Evolutionary conservation across 108 stramenopile species (phyloP).

Genomic region (Cyclotella cryptica): DNA sequence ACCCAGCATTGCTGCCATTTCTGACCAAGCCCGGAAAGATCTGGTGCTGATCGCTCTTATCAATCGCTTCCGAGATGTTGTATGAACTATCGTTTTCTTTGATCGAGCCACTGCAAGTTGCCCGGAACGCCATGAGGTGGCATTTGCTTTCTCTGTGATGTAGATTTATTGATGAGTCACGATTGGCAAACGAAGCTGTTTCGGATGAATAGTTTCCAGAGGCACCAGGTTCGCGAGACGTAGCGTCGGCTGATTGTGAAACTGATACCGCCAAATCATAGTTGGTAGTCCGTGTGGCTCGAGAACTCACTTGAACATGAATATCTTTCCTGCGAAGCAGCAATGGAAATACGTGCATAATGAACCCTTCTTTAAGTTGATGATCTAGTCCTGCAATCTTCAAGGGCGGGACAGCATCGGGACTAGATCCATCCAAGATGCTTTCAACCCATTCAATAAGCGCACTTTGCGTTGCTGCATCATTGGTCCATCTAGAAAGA

Average conservation of each 20-base stretch:
- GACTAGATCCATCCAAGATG: constrained; percentile 64
- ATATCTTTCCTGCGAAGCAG: constrained; percentile 80
- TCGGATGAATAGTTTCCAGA: too few species aligned
- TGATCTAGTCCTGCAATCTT: constrained; percentile 82
- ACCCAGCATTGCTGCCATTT: constrained; percentile 45
- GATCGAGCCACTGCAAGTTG: constrained; percentile 39
- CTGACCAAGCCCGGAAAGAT: constrained; percentile 14
- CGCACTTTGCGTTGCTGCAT: constrained; percentile 65
- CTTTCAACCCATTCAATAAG: constrained; percentile 79
- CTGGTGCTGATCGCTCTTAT: background rate
- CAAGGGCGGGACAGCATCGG: constrained; percentile 66
- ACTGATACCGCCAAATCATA: constrained; percentile 85
- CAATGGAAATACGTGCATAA: constrained; percentile 84
- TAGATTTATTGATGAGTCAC: background rate
- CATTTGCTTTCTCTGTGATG: constrained; percentile 35
- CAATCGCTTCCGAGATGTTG: constrained; percentile 5
- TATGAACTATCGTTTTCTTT: constrained; percentile 1
- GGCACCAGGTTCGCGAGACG: background rate
- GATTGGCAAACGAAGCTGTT: too few species aligned
- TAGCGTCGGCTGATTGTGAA: constrained; percentile 24
- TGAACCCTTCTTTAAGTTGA: constrained; percentile 83
- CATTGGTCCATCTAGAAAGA: constrained; percentile 74
- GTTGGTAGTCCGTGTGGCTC: constrained; percentile 75
- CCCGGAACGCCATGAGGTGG: constrained; percentile 61
- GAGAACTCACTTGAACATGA: constrained; percentile 72